Base-by-base conservation (phyloP, 331 rosid species). In the Saraca asoca region DNA sequence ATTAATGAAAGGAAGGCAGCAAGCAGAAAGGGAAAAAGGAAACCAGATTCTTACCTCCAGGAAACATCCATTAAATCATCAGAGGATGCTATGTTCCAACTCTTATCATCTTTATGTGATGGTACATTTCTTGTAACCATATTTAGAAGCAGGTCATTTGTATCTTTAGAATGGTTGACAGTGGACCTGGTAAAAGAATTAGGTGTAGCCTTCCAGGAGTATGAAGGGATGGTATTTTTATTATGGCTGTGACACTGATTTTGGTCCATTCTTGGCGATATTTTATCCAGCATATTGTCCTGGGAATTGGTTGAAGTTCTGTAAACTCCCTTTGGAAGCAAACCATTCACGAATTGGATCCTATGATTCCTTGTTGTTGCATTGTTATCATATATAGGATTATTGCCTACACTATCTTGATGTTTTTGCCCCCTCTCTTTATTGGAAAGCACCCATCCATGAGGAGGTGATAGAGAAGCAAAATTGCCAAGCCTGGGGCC, bases 41-140 rank as follows among this genome's bases (percentile, higher is more conserved):
- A 54, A 63, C 38, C 17, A 52, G 19, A 66, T 64, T 45, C 74
- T 81, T 70, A 94, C 99, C 93, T 80, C 81, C 49, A 73, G 59
- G 95, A 80, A 51, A 78, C 65, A 50, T 85, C 88, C 91, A 86
- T 82, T 33, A 83, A 73, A 58, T 90, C 86, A 56, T 88, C 79
- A 68, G 84, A 63, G 41, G 84, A 62, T 68, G 34, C 67, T 13
- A 51, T 12, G 19, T 81, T 75, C 95, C 82, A 73, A 54, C 67
- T 75, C 58, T 67, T 77, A 68, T 72, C 81, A 55, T 85, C 88
- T 77, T 56, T 71, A 61, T 52, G 83, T 6, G 80, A 24, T 24
- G 1, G 31, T 1, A 24, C 31, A 24, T 24, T 24, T 24, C 31
- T 24, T 1, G 2, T 24, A 24, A 3, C 1, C 31, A 24, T 24